Evolutionary conservation across 1,139 yeast genomes (phyloP).

Genomic region (Debaryomyces sp.): DNA sequence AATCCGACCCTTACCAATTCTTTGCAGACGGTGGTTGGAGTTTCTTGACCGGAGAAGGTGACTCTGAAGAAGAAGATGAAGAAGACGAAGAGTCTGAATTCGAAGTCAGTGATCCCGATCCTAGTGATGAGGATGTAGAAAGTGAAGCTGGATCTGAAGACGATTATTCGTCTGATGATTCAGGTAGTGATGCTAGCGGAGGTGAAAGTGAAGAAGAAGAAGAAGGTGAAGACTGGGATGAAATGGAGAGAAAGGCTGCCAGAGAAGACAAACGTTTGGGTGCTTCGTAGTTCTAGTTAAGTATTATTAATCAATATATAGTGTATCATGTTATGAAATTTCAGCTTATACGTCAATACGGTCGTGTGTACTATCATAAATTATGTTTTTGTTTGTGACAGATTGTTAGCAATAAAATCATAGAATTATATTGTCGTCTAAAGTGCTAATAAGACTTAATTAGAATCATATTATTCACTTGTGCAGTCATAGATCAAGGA

Average conservation of each 20-base stretch:
- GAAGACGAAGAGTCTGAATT: slow-evolving; percentile 64
- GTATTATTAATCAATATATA: slow-evolving; percentile 1
- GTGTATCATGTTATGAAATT: neutral
- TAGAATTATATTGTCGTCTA: neutral
- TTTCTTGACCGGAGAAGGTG: slow-evolving; percentile 76
- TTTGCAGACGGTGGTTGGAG: slow-evolving; percentile 96
- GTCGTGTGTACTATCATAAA: slow-evolving; percentile 2
- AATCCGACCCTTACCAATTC: slow-evolving; percentile 91
- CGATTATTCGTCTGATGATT: slow-evolving; percentile 44
- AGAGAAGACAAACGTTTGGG: slow-evolving; percentile 41
- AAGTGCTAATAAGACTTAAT: neutral
- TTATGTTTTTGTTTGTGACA: slow-evolving; percentile 6
- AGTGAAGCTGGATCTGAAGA: slow-evolving; percentile 59
- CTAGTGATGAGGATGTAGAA: slow-evolving; percentile 72
- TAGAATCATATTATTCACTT: slow-evolving; percentile 1
- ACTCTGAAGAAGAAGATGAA: slow-evolving; percentile 62
- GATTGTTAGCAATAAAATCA: neutral
- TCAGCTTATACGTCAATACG: neutral
- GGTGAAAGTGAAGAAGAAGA: slow-evolving; percentile 42
- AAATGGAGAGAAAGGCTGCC: slow-evolving; percentile 71
- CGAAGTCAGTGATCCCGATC: slow-evolving; percentile 66
- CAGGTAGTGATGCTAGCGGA: slow-evolving; percentile 41
- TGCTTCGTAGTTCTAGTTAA: slow-evolving; percentile 12
- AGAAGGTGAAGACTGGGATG: slow-evolving; percentile 78
- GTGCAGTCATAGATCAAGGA: neutral